Evolutionary conservation across 2,329 filamentous ascomycete species (phyloP), one percentile per base, ranked within the genome.

Genomic region (Cladosporium sp.): DNA sequence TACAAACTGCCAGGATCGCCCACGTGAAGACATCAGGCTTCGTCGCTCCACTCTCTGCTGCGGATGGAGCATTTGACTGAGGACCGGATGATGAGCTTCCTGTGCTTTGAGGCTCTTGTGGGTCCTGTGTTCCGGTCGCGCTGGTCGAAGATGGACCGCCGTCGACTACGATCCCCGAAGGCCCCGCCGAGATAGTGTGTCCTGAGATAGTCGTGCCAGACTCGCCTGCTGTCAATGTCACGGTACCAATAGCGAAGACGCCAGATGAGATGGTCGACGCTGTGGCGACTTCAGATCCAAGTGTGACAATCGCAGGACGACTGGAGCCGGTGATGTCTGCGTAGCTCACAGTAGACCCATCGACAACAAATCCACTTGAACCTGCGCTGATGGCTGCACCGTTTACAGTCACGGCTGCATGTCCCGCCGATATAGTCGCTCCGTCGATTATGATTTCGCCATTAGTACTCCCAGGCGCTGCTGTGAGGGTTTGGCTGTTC

Each of bases 211-310:
- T 64, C 8, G 53, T 53, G 8, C 37, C 62, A 2, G 33, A 16
- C 33, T 53, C 62, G n/a, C 62, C 62, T 11, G 52, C 62, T 26
- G 52, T 49, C 52, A 64, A 28, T 23, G 62, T 56, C 40, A 57
- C 52, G 14, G 62, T 26, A 26, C 59, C 59, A n/a, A 62, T 37
- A 1, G 46, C 59, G 29, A 52, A 62, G 5, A 53, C 46, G 28
- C 31, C 31, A 3, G 46, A 62, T 5, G 44, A 35, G 3, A 62
- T n/a, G 2, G 7, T 26, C 21, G 59, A 62, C 23, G 59, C 59
- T 6, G 59, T 62, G 21, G 44, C 59, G 46, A 37, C 8, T 28
- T 29, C 23, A 18, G 59, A 62, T 12, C 44, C 46, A 12, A 62
- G 46, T 6, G 44, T 62, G 12, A 62, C 29, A 16, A 52, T 29